A percentile compares a stretch with the other conserved stretches of the same genome.
phyloP scores from a whole-genome alignment of 2,329 filamentous ascomycete species.

The Colletotrichum magnum region DNA sequence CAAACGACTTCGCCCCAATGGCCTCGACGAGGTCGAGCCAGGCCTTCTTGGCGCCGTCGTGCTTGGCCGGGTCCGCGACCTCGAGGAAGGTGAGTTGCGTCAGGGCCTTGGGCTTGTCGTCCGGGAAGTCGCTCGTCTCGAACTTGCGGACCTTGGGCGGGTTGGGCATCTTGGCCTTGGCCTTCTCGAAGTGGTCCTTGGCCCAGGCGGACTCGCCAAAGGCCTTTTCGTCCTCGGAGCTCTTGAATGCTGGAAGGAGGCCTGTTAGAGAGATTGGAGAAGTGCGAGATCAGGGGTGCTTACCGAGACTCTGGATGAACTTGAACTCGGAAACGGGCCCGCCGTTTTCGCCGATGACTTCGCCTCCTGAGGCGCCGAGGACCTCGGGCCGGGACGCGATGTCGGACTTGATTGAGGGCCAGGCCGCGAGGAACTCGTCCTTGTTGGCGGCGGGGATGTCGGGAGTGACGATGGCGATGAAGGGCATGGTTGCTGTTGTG shows the following conservation, averaged over 20 bases:
- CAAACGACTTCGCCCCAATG: slow-evolving; percentile 21
- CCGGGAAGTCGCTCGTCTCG: slow-evolving; percentile 10
- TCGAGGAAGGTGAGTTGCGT: slow-evolving; percentile 24
- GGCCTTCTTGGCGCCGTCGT: slow-evolving; percentile 27
- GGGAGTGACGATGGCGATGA: slow-evolving; percentile 21
- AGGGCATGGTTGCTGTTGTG: slow-evolving; percentile 26
- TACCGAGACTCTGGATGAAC: slow-evolving; percentile 29
- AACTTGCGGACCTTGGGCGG: slow-evolving; percentile 32
- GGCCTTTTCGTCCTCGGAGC: slow-evolving; percentile 22
- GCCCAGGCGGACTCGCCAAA: slow-evolving; percentile 30
- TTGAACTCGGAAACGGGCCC: slow-evolving; percentile 31
- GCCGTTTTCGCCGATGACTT: slow-evolving; percentile 26
- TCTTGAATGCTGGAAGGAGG: slow-evolving; percentile 19
- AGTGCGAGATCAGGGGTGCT: not conserved
- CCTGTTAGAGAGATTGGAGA: not conserved
- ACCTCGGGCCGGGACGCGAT: slow-evolving; percentile 33
- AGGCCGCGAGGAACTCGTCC: slow-evolving; percentile 33
- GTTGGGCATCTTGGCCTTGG: not conserved
- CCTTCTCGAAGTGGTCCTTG: slow-evolving; percentile 19
- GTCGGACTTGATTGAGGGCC: slow-evolving; percentile 26
- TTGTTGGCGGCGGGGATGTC: slow-evolving; percentile 30
- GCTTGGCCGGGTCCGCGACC: slow-evolving; percentile 26
- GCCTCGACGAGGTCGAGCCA: slow-evolving; percentile 27
- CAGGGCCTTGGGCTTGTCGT: slow-evolving; percentile 22
- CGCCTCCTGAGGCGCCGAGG: slow-evolving; percentile 10